Base-by-base conservation (phyloP, 306 rosid species). In the Pyrus bretschneideri region DNA sequence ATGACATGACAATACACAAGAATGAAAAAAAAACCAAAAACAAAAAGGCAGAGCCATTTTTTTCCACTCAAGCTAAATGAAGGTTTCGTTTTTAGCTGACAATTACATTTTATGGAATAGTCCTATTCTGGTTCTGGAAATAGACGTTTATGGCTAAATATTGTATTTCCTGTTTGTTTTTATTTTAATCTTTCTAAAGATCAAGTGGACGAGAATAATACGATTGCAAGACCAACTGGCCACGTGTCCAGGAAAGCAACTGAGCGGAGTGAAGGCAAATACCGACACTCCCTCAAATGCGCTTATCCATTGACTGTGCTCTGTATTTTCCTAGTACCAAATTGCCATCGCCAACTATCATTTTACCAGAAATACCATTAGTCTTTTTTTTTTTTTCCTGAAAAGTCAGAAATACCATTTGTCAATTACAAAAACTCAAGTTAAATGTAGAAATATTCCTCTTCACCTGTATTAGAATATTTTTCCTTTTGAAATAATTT, bases 221-320 rank as follows among this genome's bases (percentile, higher is more conserved):
- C 74, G 83, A 81, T 74, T 75, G 83, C 76, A 71, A 6, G 31
- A 72, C 85, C 85, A 77, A 81, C 83, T 74, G 79, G 80, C 84
- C 86, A 83, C 88, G 83, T 83, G 85, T 83, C 74, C 29, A 23
- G 2, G 71, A 78, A 75, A 70, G 65, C 72, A 74, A 73, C 79
- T 49, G 78, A 60, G 22, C 64, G 82, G 72, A 74, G 61, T 54
- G 78, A 60, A 49, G 54, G 25, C 60, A 45, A 57, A 82, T 66
- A 73, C 82, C 72, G 80, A 81, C 72, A 75, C 17, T 45, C 71
- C 72, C 23, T 61, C 13, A 65, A 73, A 44, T 73, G 84, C 67
- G 82, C 80, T 73, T 75, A 77, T 75, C 82, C 81, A 74, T 49
- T 3, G 59, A 65, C 69, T 52, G 12, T 22, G 15, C 3, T 21